A percentile compares a stretch with the other conserved stretches of the same genome.
phyloP scores from a whole-genome alignment of 179 eudicot genomes.

The Drosera spatulata region DNA sequence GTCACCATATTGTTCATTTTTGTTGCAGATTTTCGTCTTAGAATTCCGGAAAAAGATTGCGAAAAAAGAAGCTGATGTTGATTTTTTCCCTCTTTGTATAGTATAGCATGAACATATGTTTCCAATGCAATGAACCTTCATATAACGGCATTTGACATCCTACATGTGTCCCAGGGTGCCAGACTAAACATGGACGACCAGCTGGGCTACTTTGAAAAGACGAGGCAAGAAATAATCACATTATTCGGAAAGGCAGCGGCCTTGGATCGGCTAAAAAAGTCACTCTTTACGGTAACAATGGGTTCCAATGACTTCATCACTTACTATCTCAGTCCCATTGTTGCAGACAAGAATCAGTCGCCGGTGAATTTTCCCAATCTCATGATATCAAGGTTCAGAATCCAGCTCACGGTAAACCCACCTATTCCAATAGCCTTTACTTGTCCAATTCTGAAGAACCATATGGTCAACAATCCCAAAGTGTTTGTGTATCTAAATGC shows the following conservation, averaged over 20 bases:
- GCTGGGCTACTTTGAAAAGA: constrained; percentile 76
- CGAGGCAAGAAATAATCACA: constrained; percentile 49
- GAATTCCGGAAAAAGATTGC: too few relatives aligned
- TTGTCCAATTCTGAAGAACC: too few relatives aligned
- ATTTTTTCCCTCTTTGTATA: too few relatives aligned
- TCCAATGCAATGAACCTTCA: neutral
- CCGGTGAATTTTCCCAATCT: constrained; percentile 41
- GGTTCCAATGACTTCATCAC: constrained; percentile 92
- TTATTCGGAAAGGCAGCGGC: constrained; percentile 50
- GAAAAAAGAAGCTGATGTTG: too few relatives aligned
- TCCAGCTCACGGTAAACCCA: constrained; percentile 55
- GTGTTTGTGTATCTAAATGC: too few relatives aligned
- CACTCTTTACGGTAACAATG: constrained; percentile 61
- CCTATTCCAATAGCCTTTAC: too few relatives aligned
- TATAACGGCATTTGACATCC: neutral
- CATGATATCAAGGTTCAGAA: constrained; percentile 41
- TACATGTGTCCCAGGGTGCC: constrained; percentile 29
- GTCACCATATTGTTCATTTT: too few relatives aligned
- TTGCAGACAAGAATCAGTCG: constrained; percentile 38
- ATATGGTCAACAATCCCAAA: too few relatives aligned
- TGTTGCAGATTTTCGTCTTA: too few relatives aligned
- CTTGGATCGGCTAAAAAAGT: constrained; percentile 22
- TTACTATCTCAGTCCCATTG: constrained; percentile 59
- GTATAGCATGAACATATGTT: neutral
- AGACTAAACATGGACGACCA: constrained; percentile 76